A percentile compares a stretch with the other conserved stretches of the same genome.
Conservation (phyloP, 106 monocot species). For the Allium sativum region DNA sequence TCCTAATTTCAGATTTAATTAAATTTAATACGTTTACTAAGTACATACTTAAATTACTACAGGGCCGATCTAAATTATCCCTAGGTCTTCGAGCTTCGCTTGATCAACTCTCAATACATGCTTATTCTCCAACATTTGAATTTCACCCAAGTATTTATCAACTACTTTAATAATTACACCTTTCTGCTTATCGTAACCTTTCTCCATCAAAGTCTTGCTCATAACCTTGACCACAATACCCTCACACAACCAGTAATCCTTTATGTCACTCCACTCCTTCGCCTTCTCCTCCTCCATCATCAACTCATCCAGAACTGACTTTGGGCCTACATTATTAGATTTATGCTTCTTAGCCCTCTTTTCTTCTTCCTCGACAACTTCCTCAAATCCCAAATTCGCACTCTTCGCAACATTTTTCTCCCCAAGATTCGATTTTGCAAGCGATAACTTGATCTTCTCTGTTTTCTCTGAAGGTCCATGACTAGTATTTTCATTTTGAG, state of each 20-base stretch:
- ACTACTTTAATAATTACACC: slow-evolving; percentile 62
- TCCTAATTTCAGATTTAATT: no score
- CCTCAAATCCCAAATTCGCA: slow-evolving; percentile 39
- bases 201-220: slow-evolving; percentile 73
- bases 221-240: slow-evolving; percentile 92
- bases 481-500: no score
- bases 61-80: no score
- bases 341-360: slow-evolving; percentile 27
- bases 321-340: slow-evolving; percentile 1
- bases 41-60: no score
- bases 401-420: background rate
- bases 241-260: slow-evolving; percentile 89
- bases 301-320: slow-evolving; percentile 53
- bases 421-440: slow-evolving; percentile 12
- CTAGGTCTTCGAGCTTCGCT: slow-evolving; percentile 85
- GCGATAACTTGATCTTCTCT: slow-evolving; percentile 34
- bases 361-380: slow-evolving; percentile 12
- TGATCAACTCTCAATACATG: slow-evolving; percentile 80
- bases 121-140: slow-evolving; percentile 84
- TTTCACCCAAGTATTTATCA: slow-evolving; percentile 83
- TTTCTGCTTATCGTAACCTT: slow-evolving; percentile 93
- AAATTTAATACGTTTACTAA: no score
- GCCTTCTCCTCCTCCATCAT: slow-evolving; percentile 95
- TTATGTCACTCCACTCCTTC: slow-evolving; percentile 79
- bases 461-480: no score